phyloP scores from a whole-genome alignment of 352 stramenopile genomes.

The Phytopythium montanum region DNA sequence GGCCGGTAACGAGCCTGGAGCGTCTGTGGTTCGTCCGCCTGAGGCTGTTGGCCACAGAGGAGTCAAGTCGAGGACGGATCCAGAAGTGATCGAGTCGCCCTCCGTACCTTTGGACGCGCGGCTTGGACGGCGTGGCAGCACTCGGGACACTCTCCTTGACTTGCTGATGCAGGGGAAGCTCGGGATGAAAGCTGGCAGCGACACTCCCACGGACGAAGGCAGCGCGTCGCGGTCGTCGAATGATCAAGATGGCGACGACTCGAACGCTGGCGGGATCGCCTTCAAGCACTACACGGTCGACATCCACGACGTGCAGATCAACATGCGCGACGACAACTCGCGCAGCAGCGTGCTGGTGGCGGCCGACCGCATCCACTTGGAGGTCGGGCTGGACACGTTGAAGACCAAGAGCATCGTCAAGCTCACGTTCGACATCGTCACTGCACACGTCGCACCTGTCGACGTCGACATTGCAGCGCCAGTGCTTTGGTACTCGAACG shows the following conservation, averaged over 20 bases:
- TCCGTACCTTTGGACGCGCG: background rate
- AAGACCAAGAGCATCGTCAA: conserved; percentile 47
- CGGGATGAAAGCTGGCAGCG: conserved; percentile 27
- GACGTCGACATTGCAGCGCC: conserved; percentile 72
- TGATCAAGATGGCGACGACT: conserved; percentile 9
- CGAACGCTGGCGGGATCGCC: conserved; percentile 29
- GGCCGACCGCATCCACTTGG: conserved; percentile 75
- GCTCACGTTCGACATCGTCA: conserved; percentile 65
- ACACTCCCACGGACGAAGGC: conserved; percentile 15
- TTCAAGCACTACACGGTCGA: conserved; percentile 76
- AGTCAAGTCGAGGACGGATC: background rate
- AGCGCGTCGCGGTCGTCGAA: conserved; percentile 12
- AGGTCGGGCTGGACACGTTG: conserved; percentile 49
- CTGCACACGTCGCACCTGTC: conserved; percentile 62
- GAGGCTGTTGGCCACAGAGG: background rate
- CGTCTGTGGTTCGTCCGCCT: background rate
- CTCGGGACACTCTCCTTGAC: conserved; percentile 61
- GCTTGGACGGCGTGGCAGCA: conserved; percentile 34
- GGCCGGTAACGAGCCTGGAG: background rate
- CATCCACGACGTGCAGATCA: conserved; percentile 77
- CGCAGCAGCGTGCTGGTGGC: conserved; percentile 67
- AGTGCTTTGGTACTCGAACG: conserved; percentile 69
- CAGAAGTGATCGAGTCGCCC: background rate
- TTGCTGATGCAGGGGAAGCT: conserved; percentile 76
- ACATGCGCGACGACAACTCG: conserved; percentile 61